Base-by-base conservation (phyloP, 2,329 filamentous ascomycete species). In the Verticillium albo-atrum region DNA sequence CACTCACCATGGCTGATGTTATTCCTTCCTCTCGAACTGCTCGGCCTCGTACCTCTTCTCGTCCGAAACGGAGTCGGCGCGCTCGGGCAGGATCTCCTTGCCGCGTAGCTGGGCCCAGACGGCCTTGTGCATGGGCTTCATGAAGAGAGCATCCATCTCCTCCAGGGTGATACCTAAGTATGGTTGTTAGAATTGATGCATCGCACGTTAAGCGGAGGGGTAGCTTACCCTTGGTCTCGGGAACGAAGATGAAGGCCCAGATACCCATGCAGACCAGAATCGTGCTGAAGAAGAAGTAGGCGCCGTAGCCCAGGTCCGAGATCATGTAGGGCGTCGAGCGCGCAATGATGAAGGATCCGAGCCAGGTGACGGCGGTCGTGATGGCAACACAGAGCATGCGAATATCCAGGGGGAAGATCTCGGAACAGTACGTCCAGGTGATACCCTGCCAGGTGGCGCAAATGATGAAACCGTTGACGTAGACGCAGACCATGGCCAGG, bases 261-360 rank as follows among this genome's bases (percentile, higher is more conserved):
- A 80, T 65, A 10, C 78, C 73, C 63, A 79, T 77, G 28, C 72
- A 62, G 17, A 81, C 70, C 55, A 81, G 76, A 32, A 81, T 71
- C 0, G 74, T 70, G 3, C 77, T 80, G 62, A 83, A 84, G 69
- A 83, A 78, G 59, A 84, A 79, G 66, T 81, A 84, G 0, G 80
- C 79, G 7, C 81, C 81, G 62, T 80, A 83, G 1, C 73, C 72
- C 1, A 78, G 67, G 4, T 68, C 67, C 0, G 70, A 73, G 17
- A 77, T 72, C 76, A 78, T 78, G 59, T 76, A 75, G 0, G 75
- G 75, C 0, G 72, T 75, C 25, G 72, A 70, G 27, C 73, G 69
- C 2, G 74, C 73, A 51, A 77, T 74, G 66, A 76, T 68, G 60
- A 77, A 77, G 2, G 71, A 74, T 9, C 73, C 72, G 20, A 77